Base-by-base conservation (phyloP, 1,284 basidiomycete species). In the Fomitopsis palustris region DNA sequence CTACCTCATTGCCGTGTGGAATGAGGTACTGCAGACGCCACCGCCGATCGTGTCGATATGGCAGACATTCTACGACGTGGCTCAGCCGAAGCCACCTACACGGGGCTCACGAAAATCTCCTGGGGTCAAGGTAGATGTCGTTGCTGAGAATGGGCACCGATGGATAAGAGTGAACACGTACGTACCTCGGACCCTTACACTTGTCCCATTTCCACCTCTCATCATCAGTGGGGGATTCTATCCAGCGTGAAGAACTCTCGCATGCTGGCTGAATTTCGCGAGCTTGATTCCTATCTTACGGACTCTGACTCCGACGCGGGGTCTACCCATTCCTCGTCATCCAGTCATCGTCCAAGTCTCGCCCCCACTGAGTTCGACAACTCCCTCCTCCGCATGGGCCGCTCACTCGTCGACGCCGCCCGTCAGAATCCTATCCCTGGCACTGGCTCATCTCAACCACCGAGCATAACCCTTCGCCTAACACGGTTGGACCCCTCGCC, bases 161-260 rank as follows among this genome's bases (percentile, higher is more conserved):
- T 95, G 92, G 92, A 86, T 92, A 37, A 80, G 92, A 65, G 82
- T 95, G 25, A 94, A 93, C 74, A 94, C 92, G 92, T 93, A 66
- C 70, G 88, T 84, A 41, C 49, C 54, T 25, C 1, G 29, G 6
- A 27, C 29, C n/a, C 16, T 12, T 8, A 3, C 45, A 16, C 9
- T 1, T 37, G 7, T 16, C 7, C 12, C 25, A 35, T 14, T 14
- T 14, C 16, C 8, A 7, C 6, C 1, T 33, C 31, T 33, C 31
- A 33, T 7, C 4, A 17, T 16, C 17, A 8, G 29, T 58, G 42
- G 35, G 47, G 31, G 21, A 58, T 56, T 31, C 55, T 21, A 5
- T 19, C 5, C 65, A 94, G 91, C 8, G 84, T 87, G 27, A 93
- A 90, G 67, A 88, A 90, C 58, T 79, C 84, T 0, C 84, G 88